phyloP scores from a whole-genome alignment of 495 filamentous ascomycete species.

The Penicillium mononematosum region DNA sequence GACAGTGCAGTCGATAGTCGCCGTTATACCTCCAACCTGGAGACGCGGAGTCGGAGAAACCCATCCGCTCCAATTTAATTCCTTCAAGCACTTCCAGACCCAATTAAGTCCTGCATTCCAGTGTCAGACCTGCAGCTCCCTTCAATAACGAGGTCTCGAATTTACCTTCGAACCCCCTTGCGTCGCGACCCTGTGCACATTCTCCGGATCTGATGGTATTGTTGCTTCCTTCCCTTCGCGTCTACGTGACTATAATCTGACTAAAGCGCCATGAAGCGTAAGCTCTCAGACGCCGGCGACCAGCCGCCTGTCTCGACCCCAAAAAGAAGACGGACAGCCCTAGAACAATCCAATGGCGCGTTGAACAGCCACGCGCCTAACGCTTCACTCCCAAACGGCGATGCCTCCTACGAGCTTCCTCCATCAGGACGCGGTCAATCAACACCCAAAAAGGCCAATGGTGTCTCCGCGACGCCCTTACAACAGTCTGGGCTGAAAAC shows the following conservation, averaged over 20 bases:
- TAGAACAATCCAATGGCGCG: conserved; percentile 30
- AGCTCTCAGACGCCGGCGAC: conserved; percentile 44
- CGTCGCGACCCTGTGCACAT: conserved; percentile 31
- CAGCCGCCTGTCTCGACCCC: conserved; percentile 41
- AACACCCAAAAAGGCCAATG: conserved; percentile 42
- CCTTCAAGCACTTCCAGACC: conserved; percentile 8
- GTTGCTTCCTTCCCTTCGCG: conserved; percentile 26
- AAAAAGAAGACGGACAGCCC: conserved; percentile 37
- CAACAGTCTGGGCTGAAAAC: conserved; percentile 47
- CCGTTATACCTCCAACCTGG: background rate
- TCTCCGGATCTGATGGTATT: conserved; percentile 44
- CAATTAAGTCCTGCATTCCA: conserved; percentile 12
- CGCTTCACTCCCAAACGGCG: conserved; percentile 19
- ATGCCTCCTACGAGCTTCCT: conserved; percentile 28
- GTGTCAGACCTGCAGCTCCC: conserved; percentile 8
- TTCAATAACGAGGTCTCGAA: conserved; percentile 12
- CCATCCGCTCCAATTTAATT: conserved; percentile 12
- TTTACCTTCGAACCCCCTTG: conserved; percentile 24
- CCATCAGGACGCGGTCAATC: conserved; percentile 33
- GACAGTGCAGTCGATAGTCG: background rate
- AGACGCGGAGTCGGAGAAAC: conserved; percentile 38
- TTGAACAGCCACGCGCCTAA: conserved; percentile 28
- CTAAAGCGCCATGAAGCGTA: conserved; percentile 44
- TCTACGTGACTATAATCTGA: conserved; percentile 21
- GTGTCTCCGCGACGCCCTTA: conserved; percentile 33